A percentile compares a stretch with the other conserved stretches of the same genome.
Evolutionary conservation across 768 basidiomycete genomes (phyloP).

Genomic region (Galerina sulciceps): DNA sequence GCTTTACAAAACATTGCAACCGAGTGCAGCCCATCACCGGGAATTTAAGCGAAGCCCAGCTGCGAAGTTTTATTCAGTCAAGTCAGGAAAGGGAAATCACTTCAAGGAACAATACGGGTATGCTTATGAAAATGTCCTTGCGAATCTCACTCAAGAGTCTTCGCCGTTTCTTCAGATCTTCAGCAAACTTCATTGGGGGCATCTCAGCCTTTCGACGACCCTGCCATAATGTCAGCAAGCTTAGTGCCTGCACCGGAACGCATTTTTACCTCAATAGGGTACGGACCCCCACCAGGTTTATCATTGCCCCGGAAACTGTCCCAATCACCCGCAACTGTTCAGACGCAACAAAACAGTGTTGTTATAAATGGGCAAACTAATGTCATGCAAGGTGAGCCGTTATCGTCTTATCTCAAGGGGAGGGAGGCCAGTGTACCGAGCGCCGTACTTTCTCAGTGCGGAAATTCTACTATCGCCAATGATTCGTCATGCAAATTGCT

Average conservation of each 20-base stretch:
- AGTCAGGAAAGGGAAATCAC: conserved; percentile 60
- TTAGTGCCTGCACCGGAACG: conserved; percentile 46
- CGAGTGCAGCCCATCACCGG: conserved; percentile 59
- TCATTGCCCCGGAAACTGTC: conserved; percentile 42
- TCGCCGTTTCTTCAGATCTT: conserved; percentile 10
- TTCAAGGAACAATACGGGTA: conserved; percentile 24
- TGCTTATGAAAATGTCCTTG: background rate
- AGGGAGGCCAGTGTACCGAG: conserved; percentile 90
- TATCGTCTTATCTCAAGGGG: conserved; percentile 61
- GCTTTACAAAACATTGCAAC: conserved; percentile 38
- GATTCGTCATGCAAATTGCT: conserved; percentile 49
- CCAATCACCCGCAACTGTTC: conserved; percentile 23
- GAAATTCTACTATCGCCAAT: conserved; percentile 77
- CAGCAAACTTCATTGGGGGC: conserved; percentile 20
- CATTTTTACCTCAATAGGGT: conserved; percentile 37
- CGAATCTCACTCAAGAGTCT: background rate
- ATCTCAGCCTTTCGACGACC: conserved; percentile 65
- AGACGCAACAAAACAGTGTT: conserved; percentile 22
- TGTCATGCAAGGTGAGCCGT: conserved; percentile 69
- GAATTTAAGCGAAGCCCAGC: conserved; percentile 73
- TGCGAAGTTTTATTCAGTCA: conserved; percentile 75
- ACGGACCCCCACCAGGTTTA: conserved; percentile 75
- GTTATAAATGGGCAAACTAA: conserved; percentile 35
- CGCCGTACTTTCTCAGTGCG: conserved; percentile 88
- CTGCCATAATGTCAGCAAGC: conserved; percentile 81